Conservation (phyloP, 176 grass and related monocot genomes). For the Oryza meyeriana region DNA sequence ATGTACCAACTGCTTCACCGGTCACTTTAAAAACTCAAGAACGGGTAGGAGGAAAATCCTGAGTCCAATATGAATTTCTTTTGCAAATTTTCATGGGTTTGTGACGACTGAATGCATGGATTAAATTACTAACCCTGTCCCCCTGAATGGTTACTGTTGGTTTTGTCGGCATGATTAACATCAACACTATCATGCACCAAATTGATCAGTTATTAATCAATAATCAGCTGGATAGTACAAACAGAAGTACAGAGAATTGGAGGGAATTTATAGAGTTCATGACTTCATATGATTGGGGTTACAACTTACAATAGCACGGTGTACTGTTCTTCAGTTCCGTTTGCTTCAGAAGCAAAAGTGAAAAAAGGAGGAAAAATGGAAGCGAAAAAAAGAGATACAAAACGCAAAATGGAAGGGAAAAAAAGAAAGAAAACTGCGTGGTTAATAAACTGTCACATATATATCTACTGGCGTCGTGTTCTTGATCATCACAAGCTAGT, state of each 20-base stretch:
- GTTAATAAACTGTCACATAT: not conserved
- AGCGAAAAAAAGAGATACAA: fast-evolving
- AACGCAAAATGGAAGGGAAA: not conserved
- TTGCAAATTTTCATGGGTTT: not conserved
- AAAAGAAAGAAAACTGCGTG: not conserved
- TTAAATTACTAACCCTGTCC: not conserved
- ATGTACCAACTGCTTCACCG: not conserved
- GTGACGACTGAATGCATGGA: not conserved
- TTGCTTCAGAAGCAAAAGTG: not conserved
- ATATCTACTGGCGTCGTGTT: not conserved
- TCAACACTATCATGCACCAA: not conserved
- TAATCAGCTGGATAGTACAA: not conserved
- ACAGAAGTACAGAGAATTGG: too few species aligned
- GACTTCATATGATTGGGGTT: not conserved
- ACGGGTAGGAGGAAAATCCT: too few species aligned
- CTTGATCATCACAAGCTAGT: not conserved
- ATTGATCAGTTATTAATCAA: not conserved
- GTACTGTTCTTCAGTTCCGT: not conserved
- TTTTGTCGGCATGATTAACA: not conserved
- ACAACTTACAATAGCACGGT: not conserved
- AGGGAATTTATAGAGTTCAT: not conserved
- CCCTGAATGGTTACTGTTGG: not conserved
- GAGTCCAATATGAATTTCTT: not conserved
- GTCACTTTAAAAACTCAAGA: not conserved
- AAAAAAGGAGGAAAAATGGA: not conserved